Base-by-base conservation (phyloP, 129 eudicot genomes). In the Deinandra increscens region DNA sequence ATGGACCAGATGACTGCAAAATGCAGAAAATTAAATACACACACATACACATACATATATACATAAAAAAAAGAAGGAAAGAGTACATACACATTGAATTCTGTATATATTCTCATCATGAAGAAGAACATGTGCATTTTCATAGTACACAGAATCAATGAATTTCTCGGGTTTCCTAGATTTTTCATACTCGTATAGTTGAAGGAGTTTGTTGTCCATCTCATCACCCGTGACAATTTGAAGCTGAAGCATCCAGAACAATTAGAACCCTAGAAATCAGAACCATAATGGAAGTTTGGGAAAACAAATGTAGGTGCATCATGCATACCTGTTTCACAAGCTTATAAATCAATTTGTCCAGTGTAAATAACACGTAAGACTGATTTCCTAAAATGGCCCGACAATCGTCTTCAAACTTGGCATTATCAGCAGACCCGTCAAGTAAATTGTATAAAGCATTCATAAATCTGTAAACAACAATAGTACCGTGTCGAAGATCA, bases 391-490 rank as follows among this genome's bases (percentile, higher is more conserved):
- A 80, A 58, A 93, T 80, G 59, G 92, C 82, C 29, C 99, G 88
- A 51, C 99, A 93, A 75, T 93, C 99, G 63, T 93, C 99, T 85
- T 93, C 99, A 66, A 84, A 93, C 75, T 83, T 93, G 14, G 97
- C 69, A 75, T 93, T 93, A 62, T 93, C 99, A 78, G 90, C 85
- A 73, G 95, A 82, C 64, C 99, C 99, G 60, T 93, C 95, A 60
- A 93, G 99, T 79, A 93, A 85, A 66, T 80, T 75, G 61, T 84
- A 89, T 38, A 93, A 68, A 3, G 99, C 90, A 60, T 81, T 67
- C 83, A 89, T 83, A 83, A 93, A 93, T 69, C 99, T 93, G 85
- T 76, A 80, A 20, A 42, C 18, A 14, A 72, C 45, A 75, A 38
- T 34, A 18, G 56, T 53, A 70, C 9, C 12, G 18, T 12, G 18